These are phyloP conservation scores for Lagerstroemia speciosa DNA, from an alignment of 345 rosid species.

Conservation along the genomic window DNA sequence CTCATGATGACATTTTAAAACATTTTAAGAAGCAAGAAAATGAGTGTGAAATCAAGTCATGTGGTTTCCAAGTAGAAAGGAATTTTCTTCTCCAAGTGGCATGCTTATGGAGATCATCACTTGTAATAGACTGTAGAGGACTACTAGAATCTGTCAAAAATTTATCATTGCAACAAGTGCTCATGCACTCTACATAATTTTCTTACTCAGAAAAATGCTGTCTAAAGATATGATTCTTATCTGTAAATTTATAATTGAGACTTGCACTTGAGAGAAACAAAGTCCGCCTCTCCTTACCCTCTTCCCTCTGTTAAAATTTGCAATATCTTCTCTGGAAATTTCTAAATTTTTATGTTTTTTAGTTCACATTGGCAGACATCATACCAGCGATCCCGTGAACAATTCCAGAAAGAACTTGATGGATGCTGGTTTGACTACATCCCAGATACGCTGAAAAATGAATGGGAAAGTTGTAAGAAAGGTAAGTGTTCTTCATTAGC, in stretches of 20 bases:
- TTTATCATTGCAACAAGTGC: neutral
- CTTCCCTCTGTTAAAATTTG: slow-evolving; percentile 5
- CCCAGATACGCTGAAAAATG: slow-evolving; percentile 30
- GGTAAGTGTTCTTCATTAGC: slow-evolving; percentile 18
- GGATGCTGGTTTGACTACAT: slow-evolving; percentile 58
- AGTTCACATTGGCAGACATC: slow-evolving; percentile 57
- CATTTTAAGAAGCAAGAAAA: neutral
- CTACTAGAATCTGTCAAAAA: neutral
- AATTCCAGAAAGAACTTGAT: slow-evolving; percentile 42
- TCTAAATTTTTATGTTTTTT: slow-evolving; percentile 57
- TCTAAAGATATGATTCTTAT: too few relatives aligned
- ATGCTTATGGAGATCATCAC: neutral
- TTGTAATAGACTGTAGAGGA: neutral
- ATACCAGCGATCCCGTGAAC: slow-evolving; percentile 28
- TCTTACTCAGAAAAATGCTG: too few relatives aligned
- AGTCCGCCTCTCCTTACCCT: neutral
- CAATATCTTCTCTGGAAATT: slow-evolving; percentile 13
- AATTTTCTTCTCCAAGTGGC: neutral
- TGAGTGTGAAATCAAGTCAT: neutral
- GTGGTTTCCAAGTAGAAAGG: neutral
- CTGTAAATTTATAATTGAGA: neutral
- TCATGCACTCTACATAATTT: neutral
- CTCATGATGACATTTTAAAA: neutral
- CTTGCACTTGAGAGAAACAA: neutral
- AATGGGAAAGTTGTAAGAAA: slow-evolving; percentile 41